Percentiles rank a stretch among this genome's conserved stretches.
These are phyloP conservation scores for Oryza glaberrima DNA, from an alignment of 176 grass and related monocot species.

Conservation along the genomic window DNA sequence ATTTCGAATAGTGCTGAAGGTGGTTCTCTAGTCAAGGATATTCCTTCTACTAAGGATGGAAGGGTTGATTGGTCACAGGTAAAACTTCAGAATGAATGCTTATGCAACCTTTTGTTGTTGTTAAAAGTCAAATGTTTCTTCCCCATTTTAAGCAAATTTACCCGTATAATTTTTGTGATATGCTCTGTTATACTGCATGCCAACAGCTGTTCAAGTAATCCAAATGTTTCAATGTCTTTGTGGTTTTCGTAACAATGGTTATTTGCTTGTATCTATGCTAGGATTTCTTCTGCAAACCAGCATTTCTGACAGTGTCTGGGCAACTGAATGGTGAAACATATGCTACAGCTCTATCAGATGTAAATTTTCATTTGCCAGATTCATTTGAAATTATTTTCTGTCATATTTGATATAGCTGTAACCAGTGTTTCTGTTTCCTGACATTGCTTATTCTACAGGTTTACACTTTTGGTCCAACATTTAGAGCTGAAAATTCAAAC, in stretches of 20 bases:
- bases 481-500: conserved; percentile 99
- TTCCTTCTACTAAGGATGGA: conserved; percentile 88
- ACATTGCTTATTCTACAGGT: conserved; percentile 63
- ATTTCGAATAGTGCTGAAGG: conserved; percentile 76
- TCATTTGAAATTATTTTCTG: conserved; percentile 28
- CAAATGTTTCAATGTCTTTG: conserved; percentile 29
- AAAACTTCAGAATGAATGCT: conserved; percentile 25
- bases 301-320: conserved; percentile 96
- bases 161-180: conserved; percentile 21
- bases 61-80: conserved; percentile 99
- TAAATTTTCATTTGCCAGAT: conserved; percentile 51
- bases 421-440: conserved; percentile 33
- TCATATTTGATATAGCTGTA: conserved; percentile 33
- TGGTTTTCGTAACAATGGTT: conserved; percentile 33
- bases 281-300: conserved; percentile 99
- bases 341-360: conserved; percentile 91
- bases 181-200: conserved; percentile 6
- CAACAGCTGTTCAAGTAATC: conserved; percentile 15
- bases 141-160: conserved; percentile 7
- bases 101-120: not conserved
- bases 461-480: conserved; percentile 97
- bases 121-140: conserved; percentile 11
- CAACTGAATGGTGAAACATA: conserved; percentile 98
- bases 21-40: conserved; percentile 64
- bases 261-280: conserved; percentile 49